phyloP scores from a whole-genome alignment of 2,329 filamentous ascomycete species.

The Sporothrix euskadiensis region DNA sequence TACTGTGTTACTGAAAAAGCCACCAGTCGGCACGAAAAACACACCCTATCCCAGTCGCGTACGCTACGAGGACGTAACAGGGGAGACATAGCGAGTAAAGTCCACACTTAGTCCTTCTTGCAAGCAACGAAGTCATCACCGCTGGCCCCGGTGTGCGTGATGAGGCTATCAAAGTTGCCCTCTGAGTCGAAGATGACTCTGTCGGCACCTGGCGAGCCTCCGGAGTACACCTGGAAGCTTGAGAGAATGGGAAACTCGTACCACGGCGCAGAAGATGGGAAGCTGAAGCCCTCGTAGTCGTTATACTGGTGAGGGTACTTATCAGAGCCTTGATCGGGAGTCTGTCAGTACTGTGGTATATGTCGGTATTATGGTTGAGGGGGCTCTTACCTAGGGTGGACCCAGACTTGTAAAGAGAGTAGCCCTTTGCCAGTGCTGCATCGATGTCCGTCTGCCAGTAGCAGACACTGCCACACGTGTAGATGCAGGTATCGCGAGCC shows the following conservation, averaged over 20 bases:
- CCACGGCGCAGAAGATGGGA: conserved; percentile 44
- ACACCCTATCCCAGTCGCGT: background rate
- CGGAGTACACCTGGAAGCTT: conserved; percentile 41
- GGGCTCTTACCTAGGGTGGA: conserved; percentile 35
- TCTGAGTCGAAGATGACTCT: conserved; percentile 61
- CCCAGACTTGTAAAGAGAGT: conserved; percentile 37
- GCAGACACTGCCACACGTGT: conserved; percentile 43
- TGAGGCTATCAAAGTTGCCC: conserved; percentile 57
- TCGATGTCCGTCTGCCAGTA: conserved; percentile 42
- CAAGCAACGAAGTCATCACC: conserved; percentile 66
- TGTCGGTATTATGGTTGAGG: background rate
- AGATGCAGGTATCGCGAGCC: conserved; percentile 38
- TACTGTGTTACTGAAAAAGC: too few relatives aligned
- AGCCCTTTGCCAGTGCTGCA: conserved; percentile 41
- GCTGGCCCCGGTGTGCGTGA: conserved; percentile 66
- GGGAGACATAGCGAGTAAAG: background rate
- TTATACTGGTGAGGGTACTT: conserved; percentile 49
- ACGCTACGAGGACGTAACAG: background rate
- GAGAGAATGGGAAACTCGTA: conserved; percentile 49
- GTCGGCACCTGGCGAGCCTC: conserved; percentile 62
- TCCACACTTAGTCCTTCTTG: conserved; percentile 24
- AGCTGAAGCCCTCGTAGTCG: conserved; percentile 47
- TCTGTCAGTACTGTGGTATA: background rate
- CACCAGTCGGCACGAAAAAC: too few relatives aligned
- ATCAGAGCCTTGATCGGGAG: conserved; percentile 32